Conservation (phyloP, 2,329 filamentous ascomycete species). For the Alternaria triticimaculans region DNA sequence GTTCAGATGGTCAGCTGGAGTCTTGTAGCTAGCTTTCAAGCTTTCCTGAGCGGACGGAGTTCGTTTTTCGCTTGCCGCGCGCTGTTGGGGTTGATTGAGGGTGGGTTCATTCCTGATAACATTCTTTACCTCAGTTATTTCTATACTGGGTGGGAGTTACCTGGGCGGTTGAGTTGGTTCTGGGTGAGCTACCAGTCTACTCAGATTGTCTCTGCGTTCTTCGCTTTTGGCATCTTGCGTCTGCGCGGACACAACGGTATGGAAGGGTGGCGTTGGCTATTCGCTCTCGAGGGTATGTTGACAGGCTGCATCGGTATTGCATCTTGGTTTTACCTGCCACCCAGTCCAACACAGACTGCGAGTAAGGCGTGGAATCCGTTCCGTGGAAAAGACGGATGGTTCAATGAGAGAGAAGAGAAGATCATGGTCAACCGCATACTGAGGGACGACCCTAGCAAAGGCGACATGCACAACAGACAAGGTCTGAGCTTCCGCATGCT, state of each 20-base stretch:
- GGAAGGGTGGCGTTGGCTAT: slow-evolving; percentile 65
- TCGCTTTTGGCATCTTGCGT: slow-evolving; percentile 63
- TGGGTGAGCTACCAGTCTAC: slow-evolving; percentile 71
- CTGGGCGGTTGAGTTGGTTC: slow-evolving; percentile 71
- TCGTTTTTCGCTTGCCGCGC: slow-evolving; percentile 54
- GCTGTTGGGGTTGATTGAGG: slow-evolving; percentile 54
- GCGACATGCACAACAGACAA: slow-evolving; percentile 68
- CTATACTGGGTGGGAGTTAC: slow-evolving; percentile 74
- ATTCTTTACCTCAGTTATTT: slow-evolving; percentile 76
- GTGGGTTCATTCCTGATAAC: slow-evolving; percentile 67
- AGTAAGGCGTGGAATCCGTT: slow-evolving; percentile 54
- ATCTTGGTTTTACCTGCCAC: slow-evolving; percentile 50
- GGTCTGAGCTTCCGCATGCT: slow-evolving; percentile 58
- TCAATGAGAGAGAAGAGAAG: slow-evolving; percentile 69
- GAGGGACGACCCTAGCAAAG: slow-evolving; percentile 63
- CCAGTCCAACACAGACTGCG: slow-evolving; percentile 69
- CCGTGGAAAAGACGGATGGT: slow-evolving; percentile 69
- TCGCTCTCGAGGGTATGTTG: slow-evolving; percentile 51
- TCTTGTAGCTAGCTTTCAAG: slow-evolving; percentile 68
- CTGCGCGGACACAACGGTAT: slow-evolving; percentile 57
- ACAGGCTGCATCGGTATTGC: slow-evolving; percentile 47
- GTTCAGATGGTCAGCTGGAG: slow-evolving; percentile 53
- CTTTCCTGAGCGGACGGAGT: slow-evolving; percentile 63
- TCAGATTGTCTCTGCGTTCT: slow-evolving; percentile 63
- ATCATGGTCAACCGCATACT: slow-evolving; percentile 71